phyloP scores from a whole-genome alignment of 129 eudicot genomes.

The Deinandra increscens region DNA sequence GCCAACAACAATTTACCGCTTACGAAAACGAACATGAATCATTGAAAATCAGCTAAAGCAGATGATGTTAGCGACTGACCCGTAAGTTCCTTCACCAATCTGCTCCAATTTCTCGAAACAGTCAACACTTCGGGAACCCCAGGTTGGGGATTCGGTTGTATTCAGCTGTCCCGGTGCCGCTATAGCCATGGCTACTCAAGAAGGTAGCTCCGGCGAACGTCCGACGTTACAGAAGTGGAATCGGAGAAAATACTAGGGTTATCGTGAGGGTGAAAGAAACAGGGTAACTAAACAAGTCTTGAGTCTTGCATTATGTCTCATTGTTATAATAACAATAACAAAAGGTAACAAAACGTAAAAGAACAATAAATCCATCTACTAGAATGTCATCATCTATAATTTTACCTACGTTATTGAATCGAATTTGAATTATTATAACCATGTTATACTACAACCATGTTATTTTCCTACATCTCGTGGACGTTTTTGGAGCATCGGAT shows the following conservation, averaged over 20 bases:
- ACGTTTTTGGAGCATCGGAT: too few relatives aligned
- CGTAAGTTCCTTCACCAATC: conserved; percentile 90
- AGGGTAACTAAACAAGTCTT: too few relatives aligned
- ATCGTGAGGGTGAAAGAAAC: neutral
- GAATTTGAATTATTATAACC: too few relatives aligned
- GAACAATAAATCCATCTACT: too few relatives aligned
- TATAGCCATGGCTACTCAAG: conserved; percentile 44
- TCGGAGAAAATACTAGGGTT: conserved; percentile 24
- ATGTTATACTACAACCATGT: too few relatives aligned
- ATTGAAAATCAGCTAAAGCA: neutral
- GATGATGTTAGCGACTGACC: conserved; percentile 36
- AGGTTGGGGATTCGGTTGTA: conserved; percentile 54
- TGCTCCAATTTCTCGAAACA: conserved; percentile 83
- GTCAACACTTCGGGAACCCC: conserved; percentile 83
- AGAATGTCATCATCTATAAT: too few relatives aligned
- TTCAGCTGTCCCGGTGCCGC: conserved; percentile 69
- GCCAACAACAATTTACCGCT: conserved; percentile 13
- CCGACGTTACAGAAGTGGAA: conserved; percentile 11
- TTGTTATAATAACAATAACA: too few relatives aligned
- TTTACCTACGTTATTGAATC: too few relatives aligned
- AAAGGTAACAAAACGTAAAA: too few relatives aligned
- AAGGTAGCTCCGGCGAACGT: conserved; percentile 25
- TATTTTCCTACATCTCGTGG: too few relatives aligned
- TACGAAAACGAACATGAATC: neutral
- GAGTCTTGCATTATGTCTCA: too few relatives aligned